These are phyloP conservation scores for Salinomyces thailandicus DNA, from an alignment of 2,329 filamentous ascomycete species.

Conservation along the genomic window DNA sequence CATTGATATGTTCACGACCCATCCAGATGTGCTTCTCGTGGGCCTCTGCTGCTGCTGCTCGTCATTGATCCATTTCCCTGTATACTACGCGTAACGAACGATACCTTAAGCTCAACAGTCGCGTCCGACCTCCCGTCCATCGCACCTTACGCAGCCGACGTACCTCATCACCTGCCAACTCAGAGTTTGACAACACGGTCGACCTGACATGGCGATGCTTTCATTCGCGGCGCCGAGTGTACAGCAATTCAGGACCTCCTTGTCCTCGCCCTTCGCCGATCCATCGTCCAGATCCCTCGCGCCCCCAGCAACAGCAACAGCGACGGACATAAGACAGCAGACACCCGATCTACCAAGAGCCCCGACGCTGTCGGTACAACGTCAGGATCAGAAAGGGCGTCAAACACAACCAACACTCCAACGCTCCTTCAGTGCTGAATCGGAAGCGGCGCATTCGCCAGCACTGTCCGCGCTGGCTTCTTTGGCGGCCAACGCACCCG, in stretches of 20 bases:
- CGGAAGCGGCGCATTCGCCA: conserved; percentile 26
- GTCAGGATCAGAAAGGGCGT: conserved; percentile 1
- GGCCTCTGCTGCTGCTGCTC: no score
- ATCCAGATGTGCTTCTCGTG: no score
- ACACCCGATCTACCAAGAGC: conserved; percentile 1
- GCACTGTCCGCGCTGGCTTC: conserved; percentile 16
- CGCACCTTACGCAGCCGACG: no score
- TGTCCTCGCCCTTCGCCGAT: conserved; percentile 13
- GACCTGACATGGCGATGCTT: conserved; percentile 33
- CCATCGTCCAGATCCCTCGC: conserved; percentile 4
- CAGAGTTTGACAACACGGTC: no score
- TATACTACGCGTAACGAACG: no score
- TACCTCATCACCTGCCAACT: no score
- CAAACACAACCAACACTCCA: not conserved
- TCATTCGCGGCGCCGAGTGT: conserved; percentile 29
- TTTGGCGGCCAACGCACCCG: conserved; percentile 17
- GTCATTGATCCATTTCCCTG: no score
- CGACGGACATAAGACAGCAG: not conserved
- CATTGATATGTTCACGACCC: no score
- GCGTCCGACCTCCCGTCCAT: no score
- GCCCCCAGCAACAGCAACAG: not conserved
- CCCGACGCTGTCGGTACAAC: not conserved
- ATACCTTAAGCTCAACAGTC: no score
- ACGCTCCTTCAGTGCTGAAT: conserved; percentile 1
- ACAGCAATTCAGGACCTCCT: conserved; percentile 11